Evolutionary conservation across 2,329 filamentous ascomycete genomes (phyloP), one percentile per base, ranked within the genome.

Genomic region (Phialophora macrospora): DNA sequence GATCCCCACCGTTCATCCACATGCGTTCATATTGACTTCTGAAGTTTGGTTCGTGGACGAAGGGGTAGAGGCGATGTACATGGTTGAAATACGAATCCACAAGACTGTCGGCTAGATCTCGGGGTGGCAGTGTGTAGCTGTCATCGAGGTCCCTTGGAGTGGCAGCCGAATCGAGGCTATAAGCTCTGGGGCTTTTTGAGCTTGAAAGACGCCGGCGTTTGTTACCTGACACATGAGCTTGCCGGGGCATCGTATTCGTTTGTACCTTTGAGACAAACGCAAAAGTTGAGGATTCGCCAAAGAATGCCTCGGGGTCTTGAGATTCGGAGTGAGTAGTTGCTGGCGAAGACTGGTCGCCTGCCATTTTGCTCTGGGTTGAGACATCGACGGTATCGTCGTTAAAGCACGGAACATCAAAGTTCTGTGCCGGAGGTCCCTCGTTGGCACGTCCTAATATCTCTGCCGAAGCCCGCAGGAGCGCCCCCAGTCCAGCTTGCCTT

Each of bases 61-160:
- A 62, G 7, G 60, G 60, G 20, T 62, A 62, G 30, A 62, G 48
- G 9, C 48, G 49, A 32, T 62, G 60, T 0, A 56, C 52, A 11
- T 55, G 49, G 34, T 62, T 55, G 60, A 62, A 62, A 30, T 62
- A 62, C n/a, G 52, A 7, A 38, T 62, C 60, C 2, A 62, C 60
- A 30, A 62, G 51, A 24, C 44, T 48, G 51, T 62, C 54, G 1
- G 60, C 60, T 6, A 55, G 38, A 32, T 55, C 51, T 32, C 34
- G 32, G 4, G 49, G 24, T 1, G 60, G 60, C 5, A 62, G 22
- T 34, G 5, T 20, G 28, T 48, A 49, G 9, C 12, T 30, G 44
- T 44, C 22, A 9, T 62, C 51, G 28, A 5, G 6, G 52, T 48
- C 38, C 26, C 54, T 22, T 22, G 49, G 28, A 38, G 38, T 62